phyloP scores from a whole-genome alignment of 805 yeast genomes.

The Candida parachauliodes region DNA sequence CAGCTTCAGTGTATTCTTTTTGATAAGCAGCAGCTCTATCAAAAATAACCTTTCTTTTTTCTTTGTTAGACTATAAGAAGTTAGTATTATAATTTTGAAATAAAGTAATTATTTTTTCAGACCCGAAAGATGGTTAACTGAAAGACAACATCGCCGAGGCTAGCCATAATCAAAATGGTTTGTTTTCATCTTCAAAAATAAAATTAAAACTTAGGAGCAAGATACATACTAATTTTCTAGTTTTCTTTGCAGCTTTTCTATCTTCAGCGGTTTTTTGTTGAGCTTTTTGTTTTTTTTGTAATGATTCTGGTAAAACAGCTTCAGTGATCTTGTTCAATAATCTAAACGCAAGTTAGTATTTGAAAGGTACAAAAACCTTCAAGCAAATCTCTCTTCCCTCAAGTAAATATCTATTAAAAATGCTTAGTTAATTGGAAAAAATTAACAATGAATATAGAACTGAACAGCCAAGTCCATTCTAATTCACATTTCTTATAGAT shows the following conservation, averaged over 20 bases:
- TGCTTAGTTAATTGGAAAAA: slow-evolving; percentile 24
- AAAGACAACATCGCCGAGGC: slow-evolving; percentile 70
- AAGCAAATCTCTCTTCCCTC: slow-evolving; percentile 10
- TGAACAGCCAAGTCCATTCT: slow-evolving; percentile 41
- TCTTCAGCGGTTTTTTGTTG: slow-evolving; percentile 72
- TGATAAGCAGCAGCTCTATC: slow-evolving; percentile 97
- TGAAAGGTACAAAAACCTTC: slow-evolving; percentile 4
- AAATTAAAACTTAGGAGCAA: neutral
- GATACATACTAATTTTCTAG: slow-evolving; percentile 76
- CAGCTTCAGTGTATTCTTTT: slow-evolving; percentile 90
- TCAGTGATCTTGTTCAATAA: slow-evolving; percentile 18
- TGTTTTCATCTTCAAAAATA: slow-evolving; percentile 50
- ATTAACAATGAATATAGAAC: slow-evolving; percentile 22
- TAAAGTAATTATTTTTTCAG: slow-evolving; percentile 40
- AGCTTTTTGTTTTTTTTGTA: slow-evolving; percentile 77
- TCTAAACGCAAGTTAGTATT: slow-evolving; percentile 24
- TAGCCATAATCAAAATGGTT: slow-evolving; percentile 52
- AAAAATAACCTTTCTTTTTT: slow-evolving; percentile 67
- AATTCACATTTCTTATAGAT: slow-evolving; percentile 20
- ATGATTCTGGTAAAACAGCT: slow-evolving; percentile 76
- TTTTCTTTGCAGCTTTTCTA: slow-evolving; percentile 76
- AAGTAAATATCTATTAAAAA: slow-evolving; percentile 10
- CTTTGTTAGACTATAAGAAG: slow-evolving; percentile 38
- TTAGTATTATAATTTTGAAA: slow-evolving; percentile 24
- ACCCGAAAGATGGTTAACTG: slow-evolving; percentile 87